Base-by-base conservation (phyloP, 2,329 filamentous ascomycete genomes). In the Ceratocystis albifundus region DNA sequence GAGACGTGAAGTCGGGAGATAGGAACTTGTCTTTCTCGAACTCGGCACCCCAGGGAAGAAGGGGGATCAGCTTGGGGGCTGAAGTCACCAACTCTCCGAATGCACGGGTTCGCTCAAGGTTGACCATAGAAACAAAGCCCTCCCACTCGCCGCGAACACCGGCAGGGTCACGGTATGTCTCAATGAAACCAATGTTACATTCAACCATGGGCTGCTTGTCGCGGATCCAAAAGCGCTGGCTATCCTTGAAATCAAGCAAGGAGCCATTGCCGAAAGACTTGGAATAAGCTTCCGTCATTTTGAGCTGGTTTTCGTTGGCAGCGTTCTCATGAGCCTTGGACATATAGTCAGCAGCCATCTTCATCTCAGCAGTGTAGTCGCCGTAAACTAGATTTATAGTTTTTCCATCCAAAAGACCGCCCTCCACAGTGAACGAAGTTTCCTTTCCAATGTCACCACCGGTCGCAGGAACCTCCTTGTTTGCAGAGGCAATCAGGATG, bases 1-100 rank as follows among this genome's bases (percentile, higher is more conserved):
- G 81, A 8, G 89, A 94, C 0, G 94, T 97, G 73, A 99, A 99
- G 74, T 99, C 94, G 0, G 94, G 94, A 64, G 90, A 93, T 45
- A 96, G 77, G 76, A 99, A 99, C 72, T 88, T 91, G 78, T 96
- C 92, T 76, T 97, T 97, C 74, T 99, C 94, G 70, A 97, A 99
- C 0, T 90, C 88, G 61, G 84, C 82, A 45, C 80, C 79, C 94
- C 94, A 99, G 0, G 94, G 94, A 15, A 99, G 79, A 69, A 95
- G 85, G 5, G 91, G 90, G 64, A 99, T 96, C 73, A 96, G 86
- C 59, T 80, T 79, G 10, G 91, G 88, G 0, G 94, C 92, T 30
- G 86, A 86, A 22, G 86, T 82, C 3, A 97, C 94, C 1, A 97
- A 83, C 70, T 88, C 87, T 6, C 88, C 88, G 73, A 97, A 97